These are phyloP conservation scores for Ogataea wickerhamii DNA, from an alignment of 805 yeast genomes.

Conservation along the genomic window DNA sequence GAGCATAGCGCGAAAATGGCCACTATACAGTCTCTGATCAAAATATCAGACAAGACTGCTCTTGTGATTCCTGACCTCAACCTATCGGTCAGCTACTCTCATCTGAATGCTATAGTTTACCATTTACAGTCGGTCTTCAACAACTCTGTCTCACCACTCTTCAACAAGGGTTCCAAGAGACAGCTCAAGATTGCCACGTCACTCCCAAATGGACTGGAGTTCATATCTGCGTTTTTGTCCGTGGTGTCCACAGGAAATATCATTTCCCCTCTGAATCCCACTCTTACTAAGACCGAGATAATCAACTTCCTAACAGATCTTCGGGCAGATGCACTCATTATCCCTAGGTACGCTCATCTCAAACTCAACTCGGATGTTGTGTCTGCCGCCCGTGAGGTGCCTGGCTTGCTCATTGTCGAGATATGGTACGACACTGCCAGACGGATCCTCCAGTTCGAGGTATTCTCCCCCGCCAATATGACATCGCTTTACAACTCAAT, in stretches of 20 bases:
- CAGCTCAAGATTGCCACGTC: constrained; percentile 56
- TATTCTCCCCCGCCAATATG: constrained; percentile 15
- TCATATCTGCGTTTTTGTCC: constrained; percentile 53
- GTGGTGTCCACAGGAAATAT: constrained; percentile 52
- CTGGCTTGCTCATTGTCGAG: constrained; percentile 56
- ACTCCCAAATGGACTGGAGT: constrained; percentile 58
- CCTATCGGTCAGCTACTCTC: constrained; percentile 41
- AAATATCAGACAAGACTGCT: constrained; percentile 38
- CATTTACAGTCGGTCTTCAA: constrained; percentile 48
- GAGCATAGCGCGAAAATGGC: too few species aligned
- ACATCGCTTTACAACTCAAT: constrained; percentile 19
- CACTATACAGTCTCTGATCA: constrained; percentile 13
- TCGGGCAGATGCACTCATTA: constrained; percentile 53
- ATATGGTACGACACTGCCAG: constrained; percentile 43
- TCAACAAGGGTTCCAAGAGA: constrained; percentile 22
- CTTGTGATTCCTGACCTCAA: constrained; percentile 44
- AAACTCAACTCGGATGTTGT: constrained; percentile 30
- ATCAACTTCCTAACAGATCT: constrained; percentile 63
- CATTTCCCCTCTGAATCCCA: constrained; percentile 69
- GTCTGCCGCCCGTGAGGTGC: constrained; percentile 28
- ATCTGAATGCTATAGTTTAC: constrained; percentile 42
- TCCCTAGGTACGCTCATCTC: constrained; percentile 47
- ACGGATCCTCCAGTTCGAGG: constrained; percentile 39
- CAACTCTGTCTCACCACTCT: constrained; percentile 41
- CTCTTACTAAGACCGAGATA: constrained; percentile 57